Evolutionary conservation across 257 asterid genomes (phyloP).

Genomic region (Jaltomata sinuosa): DNA sequence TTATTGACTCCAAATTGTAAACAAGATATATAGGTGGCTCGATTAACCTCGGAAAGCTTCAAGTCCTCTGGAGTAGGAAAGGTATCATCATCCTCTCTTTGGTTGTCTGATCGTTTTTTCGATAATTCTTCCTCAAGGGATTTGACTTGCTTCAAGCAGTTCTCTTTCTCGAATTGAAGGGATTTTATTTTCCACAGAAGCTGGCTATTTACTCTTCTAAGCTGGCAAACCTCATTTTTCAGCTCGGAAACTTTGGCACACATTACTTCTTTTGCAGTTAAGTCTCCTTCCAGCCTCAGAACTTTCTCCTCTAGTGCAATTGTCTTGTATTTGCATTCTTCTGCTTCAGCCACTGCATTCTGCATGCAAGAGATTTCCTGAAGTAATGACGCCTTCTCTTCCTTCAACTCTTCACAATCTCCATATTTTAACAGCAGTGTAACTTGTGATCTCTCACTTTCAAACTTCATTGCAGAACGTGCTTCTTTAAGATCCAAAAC

Average conservation of each 20-base stretch:
- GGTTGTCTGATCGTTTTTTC: neutral
- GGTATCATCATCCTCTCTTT: neutral
- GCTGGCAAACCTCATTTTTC: conserved; percentile 27
- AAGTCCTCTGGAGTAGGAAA: neutral
- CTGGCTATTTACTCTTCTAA: conserved; percentile 21
- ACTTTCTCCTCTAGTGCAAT: conserved; percentile 33
- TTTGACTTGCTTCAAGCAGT: conserved; percentile 5
- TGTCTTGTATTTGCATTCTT: conserved; percentile 19
- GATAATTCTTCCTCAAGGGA: conserved; percentile 8
- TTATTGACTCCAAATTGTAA: neutral
- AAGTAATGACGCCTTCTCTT: conserved; percentile 6
- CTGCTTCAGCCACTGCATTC: conserved; percentile 10
- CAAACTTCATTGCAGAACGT: conserved; percentile 12
- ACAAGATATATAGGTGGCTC: neutral
- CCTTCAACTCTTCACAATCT: conserved; percentile 26
- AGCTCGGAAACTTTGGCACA: conserved; percentile 18
- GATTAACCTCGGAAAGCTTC: neutral
- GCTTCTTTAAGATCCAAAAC: conserved; percentile 22
- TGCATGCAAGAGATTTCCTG: conserved; percentile 20
- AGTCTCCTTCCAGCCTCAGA: conserved; percentile 38
- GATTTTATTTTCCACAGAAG: conserved; percentile 14
- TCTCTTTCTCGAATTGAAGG: conserved; percentile 20
- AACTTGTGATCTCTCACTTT: conserved; percentile 21
- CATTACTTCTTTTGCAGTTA: conserved; percentile 31
- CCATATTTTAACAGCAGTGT: conserved; percentile 15